phyloP scores from a whole-genome alignment of 768 basidiomycete species.

The Suillus subluteus region DNA sequence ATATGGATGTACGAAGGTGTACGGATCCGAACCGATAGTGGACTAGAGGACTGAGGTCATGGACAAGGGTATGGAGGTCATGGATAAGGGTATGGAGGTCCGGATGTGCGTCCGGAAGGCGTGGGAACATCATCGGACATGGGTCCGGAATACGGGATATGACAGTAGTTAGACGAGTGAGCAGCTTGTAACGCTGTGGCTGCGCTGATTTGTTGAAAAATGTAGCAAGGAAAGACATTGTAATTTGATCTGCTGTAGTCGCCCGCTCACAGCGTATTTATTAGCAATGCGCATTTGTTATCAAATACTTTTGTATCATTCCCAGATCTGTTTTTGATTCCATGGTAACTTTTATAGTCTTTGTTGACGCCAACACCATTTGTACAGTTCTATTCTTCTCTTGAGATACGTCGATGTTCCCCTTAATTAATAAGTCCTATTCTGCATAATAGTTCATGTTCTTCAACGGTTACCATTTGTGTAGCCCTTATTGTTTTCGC shows the following conservation, averaged over 20 bases:
- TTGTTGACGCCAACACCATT: too few species aligned
- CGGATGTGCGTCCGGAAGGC: too few species aligned
- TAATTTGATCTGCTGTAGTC: neutral
- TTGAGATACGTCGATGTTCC: neutral
- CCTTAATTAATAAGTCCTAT: too few species aligned
- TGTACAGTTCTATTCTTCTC: too few species aligned
- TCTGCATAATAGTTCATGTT: too few species aligned
- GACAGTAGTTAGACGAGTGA: slow-evolving; percentile 11
- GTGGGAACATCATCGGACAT: too few species aligned
- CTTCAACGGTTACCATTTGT: neutral
- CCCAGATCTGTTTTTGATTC: neutral
- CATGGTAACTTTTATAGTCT: neutral
- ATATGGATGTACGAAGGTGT: too few species aligned
- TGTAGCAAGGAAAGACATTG: neutral
- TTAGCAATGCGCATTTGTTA: neutral
- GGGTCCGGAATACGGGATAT: too few species aligned
- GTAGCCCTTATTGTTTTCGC: neutral
- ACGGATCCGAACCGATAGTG: too few species aligned
- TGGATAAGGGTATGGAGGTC: too few species aligned
- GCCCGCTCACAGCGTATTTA: slow-evolving; percentile 1
- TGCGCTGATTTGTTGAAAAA: neutral
- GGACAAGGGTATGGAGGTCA: too few species aligned
- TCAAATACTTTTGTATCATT: neutral
- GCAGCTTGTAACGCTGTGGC: neutral
- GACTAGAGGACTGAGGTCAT: too few species aligned